Conservation (phyloP, 2,329 filamentous ascomycete genomes). For the Talaromyces sp. region DNA sequence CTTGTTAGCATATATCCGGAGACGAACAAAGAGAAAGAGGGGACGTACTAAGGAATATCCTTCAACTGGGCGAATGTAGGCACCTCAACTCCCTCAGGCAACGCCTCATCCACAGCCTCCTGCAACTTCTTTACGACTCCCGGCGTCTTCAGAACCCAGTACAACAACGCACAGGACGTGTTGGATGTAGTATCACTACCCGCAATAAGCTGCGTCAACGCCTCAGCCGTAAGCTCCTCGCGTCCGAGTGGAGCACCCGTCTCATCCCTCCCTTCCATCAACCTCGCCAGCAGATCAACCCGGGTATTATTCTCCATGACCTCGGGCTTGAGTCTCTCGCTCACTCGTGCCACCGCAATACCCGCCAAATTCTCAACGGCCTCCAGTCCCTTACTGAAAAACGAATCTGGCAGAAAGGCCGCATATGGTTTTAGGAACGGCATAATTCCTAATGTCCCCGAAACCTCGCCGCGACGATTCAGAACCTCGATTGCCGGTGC, state of each 20-base stretch:
- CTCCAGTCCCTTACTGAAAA: constrained; percentile 70
- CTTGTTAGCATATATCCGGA: neutral
- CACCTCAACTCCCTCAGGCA: constrained; percentile 61
- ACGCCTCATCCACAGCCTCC: constrained; percentile 67
- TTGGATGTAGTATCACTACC: constrained; percentile 66
- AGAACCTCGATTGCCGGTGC: constrained; percentile 81
- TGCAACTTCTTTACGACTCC: constrained; percentile 70
- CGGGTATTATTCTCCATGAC: constrained; percentile 60
- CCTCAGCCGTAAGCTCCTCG: constrained; percentile 81
- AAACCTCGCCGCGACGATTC: constrained; percentile 84
- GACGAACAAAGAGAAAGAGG: neutral
- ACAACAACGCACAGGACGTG: constrained; percentile 78
- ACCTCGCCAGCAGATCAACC: constrained; percentile 73
- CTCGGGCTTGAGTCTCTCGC: constrained; percentile 66
- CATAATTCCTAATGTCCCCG: constrained; percentile 70
- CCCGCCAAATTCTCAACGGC: constrained; percentile 79
- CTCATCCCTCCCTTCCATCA: constrained; percentile 84
- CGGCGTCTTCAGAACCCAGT: constrained; percentile 67
- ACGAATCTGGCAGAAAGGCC: constrained; percentile 74
- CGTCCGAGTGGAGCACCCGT: constrained; percentile 71
- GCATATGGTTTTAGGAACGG: constrained; percentile 76
- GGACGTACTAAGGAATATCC: constrained; percentile 64
- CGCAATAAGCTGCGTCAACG: constrained; percentile 79
- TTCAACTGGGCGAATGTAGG: constrained; percentile 70
- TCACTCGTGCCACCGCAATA: constrained; percentile 81